Conservation (phyloP, 441 rosid species). For the Erysimum cheiri region DNA sequence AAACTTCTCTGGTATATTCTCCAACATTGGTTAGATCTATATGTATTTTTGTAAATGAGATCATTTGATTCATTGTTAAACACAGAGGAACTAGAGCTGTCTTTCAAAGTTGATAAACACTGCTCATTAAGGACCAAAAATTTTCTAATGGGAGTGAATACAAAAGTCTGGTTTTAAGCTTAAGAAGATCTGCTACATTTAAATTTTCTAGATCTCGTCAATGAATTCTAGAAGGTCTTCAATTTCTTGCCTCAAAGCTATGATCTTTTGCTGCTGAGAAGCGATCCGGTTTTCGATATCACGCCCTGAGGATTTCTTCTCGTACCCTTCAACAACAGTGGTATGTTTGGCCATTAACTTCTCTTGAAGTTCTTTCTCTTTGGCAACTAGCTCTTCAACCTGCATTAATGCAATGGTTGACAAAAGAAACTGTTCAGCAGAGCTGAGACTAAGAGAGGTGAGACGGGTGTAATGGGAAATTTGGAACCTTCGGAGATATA, state of each 20-base stretch:
- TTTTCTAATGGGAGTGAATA: constrained; percentile 20
- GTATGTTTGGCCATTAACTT: constrained; percentile 82
- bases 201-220: constrained; percentile 59
- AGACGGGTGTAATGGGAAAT: constrained; percentile 3
- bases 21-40: constrained; percentile 52
- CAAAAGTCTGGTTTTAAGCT: constrained; percentile 22
- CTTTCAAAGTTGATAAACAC: constrained; percentile 26
- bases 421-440: constrained; percentile 3
- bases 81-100: constrained; percentile 28
- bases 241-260: constrained; percentile 75
- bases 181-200: constrained; percentile 23
- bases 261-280: constrained; percentile 69
- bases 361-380: constrained; percentile 89
- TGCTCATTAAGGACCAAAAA: not conserved
- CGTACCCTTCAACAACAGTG: constrained; percentile 59
- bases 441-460: constrained; percentile 16
- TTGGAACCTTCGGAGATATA: constrained; percentile 73
- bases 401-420: constrained; percentile 30
- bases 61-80: constrained; percentile 15
- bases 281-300: constrained; percentile 84
- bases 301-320: constrained; percentile 55
- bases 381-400: constrained; percentile 85
- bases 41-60: constrained; percentile 35
- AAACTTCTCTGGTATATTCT: constrained; percentile 87
- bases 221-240: constrained; percentile 83